Base-by-base conservation (phyloP, 495 filamentous ascomycete species). In the Sporormia fimetaria region DNA sequence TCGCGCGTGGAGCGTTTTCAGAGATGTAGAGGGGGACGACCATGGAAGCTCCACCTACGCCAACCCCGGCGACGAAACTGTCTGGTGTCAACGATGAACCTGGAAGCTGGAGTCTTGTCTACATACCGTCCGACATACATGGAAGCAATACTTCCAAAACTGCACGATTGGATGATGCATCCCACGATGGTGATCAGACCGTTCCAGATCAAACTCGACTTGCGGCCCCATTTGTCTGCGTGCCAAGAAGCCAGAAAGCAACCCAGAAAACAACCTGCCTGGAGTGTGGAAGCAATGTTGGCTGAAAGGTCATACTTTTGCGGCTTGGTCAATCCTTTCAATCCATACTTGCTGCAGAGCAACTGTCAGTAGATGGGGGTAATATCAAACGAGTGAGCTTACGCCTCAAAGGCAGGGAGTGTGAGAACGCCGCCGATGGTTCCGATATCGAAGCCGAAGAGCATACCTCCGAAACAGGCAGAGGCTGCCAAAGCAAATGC, bases 381-480 rank as follows among this genome's bases (percentile, higher is more conserved):
- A n/a, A n/a, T n/a, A n/a, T n/a, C n/a, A n/a, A n/a, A n/a, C n/a
- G n/a, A n/a, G n/a, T n/a, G n/a, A n/a, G n/a, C 45, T 21, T 63
- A 66, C 57, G 65, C 51, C 30, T 65, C 68, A 44, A 70, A 73
- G 28, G 47, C 50, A 8, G 56, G 50, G 51, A 73, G 57, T 16
- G 62, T 63, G 33, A 81, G 65, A 38, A 81, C 73, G 48, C 76
- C 76, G 11, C 76, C 76, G 45, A 80, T 81, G 26, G 76, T 72
- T 39, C 75, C 74, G 44, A 72, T 77, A 47, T 67, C 62, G 69
- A 76, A 74, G 15, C 77, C 77, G 37, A 81, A 80, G 17, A 77
- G 67, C 73, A 80, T 83, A 44, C 81, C 82, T 28, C 81, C 82
- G 45, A 83, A 87, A 61, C 81, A 83, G 43, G 80, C 76, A 32